phyloP scores from a whole-genome alignment of 108 stramenopile genomes.

The Skeletonema tropicum region DNA sequence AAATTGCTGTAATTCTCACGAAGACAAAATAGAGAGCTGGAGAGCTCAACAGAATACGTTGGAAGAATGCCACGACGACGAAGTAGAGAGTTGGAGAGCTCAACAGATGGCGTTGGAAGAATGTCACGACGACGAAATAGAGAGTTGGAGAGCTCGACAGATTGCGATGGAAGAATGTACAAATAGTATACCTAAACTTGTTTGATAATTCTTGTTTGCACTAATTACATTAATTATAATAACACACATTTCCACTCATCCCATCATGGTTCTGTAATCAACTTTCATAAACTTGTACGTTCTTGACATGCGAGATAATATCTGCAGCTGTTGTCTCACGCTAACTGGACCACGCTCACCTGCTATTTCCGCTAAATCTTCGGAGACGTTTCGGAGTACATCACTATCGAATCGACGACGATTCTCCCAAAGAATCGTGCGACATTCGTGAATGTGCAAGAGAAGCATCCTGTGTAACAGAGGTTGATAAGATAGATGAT shows the following conservation, averaged over 20 bases:
- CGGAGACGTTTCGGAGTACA: conserved; percentile 69
- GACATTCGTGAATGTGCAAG: conserved; percentile 85
- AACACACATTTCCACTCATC: not conserved
- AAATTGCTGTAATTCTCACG: not conserved
- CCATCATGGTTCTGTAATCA: not conserved
- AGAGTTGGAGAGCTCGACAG: conserved; percentile 7
- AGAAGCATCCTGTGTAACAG: conserved; percentile 65
- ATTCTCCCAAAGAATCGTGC: conserved; percentile 79
- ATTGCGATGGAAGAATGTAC: not conserved
- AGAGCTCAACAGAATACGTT: not conserved
- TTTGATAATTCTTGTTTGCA: not conserved
- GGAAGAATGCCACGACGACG: not conserved
- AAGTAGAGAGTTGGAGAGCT: conserved; percentile 2
- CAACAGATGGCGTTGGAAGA: not conserved
- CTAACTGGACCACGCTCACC: conserved; percentile 89
- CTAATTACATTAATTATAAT: conserved; percentile 1
- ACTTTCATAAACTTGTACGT: conserved; percentile 88
- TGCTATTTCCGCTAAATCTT: conserved; percentile 89
- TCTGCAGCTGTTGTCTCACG: conserved; percentile 81
- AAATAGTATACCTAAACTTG: not conserved
- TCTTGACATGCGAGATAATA: conserved; percentile 81
- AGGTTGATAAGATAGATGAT: too few species aligned
- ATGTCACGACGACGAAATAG: not conserved
- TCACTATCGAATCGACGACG: conserved; percentile 63
- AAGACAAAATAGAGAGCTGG: not conserved